phyloP scores from a whole-genome alignment of 257 asterid genomes.

The Solanum neorickii region DNA sequence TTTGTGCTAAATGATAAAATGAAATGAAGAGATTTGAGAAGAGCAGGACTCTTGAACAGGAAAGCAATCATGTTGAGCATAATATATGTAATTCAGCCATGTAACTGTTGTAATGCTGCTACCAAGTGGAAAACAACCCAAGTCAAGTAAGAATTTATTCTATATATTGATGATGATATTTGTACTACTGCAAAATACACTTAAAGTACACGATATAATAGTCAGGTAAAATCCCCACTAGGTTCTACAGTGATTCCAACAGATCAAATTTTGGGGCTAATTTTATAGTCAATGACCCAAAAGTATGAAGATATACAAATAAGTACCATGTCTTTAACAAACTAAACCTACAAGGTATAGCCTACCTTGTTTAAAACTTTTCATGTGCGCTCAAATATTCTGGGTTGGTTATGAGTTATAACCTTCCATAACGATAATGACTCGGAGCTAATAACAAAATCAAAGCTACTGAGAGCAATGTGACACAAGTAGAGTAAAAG shows the following conservation, averaged over 20 bases:
- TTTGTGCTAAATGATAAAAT: neutral
- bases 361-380: neutral
- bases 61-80: neutral
- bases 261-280: neutral
- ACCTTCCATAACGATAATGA: neutral
- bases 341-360: neutral
- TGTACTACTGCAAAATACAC: neutral
- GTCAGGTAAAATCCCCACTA: neutral
- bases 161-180: neutral
- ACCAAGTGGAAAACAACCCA: neutral
- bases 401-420: neutral
- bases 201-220: neutral
- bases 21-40: neutral
- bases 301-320: neutral
- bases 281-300: neutral
- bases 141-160: neutral
- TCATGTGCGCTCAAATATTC: neutral
- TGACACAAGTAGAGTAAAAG: neutral
- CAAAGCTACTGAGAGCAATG: neutral
- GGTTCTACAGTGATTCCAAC: neutral
- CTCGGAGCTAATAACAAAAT: neutral
- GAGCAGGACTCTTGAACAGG: neutral
- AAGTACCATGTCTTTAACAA: neutral
- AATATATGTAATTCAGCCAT: neutral
- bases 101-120: neutral